Conservation (phyloP, 1,139 yeast genomes). For the Casaregolazyma suthepensis region DNA sequence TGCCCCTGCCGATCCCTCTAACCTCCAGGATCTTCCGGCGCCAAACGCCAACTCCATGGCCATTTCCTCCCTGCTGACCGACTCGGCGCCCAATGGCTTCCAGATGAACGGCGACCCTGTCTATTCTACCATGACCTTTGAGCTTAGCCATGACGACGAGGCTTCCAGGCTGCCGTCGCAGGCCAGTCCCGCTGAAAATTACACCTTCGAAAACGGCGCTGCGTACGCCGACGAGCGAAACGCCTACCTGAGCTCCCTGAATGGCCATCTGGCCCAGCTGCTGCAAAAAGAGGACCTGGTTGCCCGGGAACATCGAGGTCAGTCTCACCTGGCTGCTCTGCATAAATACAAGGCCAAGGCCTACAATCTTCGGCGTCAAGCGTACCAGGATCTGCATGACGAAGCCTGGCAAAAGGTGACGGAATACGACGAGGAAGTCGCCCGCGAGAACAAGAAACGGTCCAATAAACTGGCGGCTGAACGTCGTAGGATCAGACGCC, state of each 20-base stretch:
- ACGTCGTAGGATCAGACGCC: constrained; percentile 7
- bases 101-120: neutral
- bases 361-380: constrained; percentile 21
- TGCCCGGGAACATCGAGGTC: constrained; percentile 11
- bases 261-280: constrained; percentile 15
- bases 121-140: neutral
- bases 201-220: constrained; percentile 14
- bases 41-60: constrained; percentile 1
- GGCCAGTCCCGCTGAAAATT: neutral
- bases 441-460: constrained; percentile 17
- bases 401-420: constrained; percentile 23
- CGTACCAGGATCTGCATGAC: constrained; percentile 21
- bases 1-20: neutral
- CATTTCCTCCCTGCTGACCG: constrained; percentile 2
- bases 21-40: neutral
- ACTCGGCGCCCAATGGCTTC: neutral
- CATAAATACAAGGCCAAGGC: constrained; percentile 13
- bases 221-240: constrained; percentile 21
- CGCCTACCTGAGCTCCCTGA: constrained; percentile 18
- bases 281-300: constrained; percentile 10
- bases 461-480: constrained; percentile 17
- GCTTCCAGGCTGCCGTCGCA: neutral
- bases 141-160: neutral
- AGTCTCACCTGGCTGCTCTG: constrained; percentile 16
- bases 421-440: constrained; percentile 19